These are phyloP conservation scores for Cyclostephanos tholiformis DNA, from an alignment of 108 stramenopile species.

Conservation along the genomic window DNA sequence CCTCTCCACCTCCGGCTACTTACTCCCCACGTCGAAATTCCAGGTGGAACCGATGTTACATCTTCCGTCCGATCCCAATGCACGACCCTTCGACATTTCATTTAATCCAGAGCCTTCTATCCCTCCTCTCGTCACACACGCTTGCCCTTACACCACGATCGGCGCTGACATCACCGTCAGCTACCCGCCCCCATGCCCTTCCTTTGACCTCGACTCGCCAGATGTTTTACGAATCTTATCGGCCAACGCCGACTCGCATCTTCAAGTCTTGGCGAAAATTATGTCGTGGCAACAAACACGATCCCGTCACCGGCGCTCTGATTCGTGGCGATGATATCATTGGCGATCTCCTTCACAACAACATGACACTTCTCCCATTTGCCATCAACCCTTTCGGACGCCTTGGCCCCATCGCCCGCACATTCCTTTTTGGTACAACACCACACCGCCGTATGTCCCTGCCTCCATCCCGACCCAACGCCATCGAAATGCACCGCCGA, in stretches of 20 bases:
- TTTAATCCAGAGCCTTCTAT: neutral
- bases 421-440: slow-evolving; percentile 2
- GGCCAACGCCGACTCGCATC: slow-evolving; percentile 14
- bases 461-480: no score
- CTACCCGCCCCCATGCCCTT: neutral
- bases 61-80: no score
- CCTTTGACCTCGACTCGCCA: neutral
- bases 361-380: slow-evolving; percentile 1
- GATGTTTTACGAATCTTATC: neutral
- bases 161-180: neutral
- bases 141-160: neutral
- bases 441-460: no score
- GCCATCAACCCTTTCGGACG: slow-evolving; percentile 2
- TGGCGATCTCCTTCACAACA: neutral
- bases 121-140: neutral
- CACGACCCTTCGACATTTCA: no score
- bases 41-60: no score
- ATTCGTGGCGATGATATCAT: neutral
- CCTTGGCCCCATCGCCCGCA: neutral
- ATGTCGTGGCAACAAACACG: neutral
- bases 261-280: neutral
- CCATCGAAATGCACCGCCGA: no score
- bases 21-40: no score
- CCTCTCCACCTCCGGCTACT: no score
- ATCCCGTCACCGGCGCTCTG: neutral